Evolutionary conservation across 805 yeast species (phyloP).

Genomic region (Pichia scutulata): DNA sequence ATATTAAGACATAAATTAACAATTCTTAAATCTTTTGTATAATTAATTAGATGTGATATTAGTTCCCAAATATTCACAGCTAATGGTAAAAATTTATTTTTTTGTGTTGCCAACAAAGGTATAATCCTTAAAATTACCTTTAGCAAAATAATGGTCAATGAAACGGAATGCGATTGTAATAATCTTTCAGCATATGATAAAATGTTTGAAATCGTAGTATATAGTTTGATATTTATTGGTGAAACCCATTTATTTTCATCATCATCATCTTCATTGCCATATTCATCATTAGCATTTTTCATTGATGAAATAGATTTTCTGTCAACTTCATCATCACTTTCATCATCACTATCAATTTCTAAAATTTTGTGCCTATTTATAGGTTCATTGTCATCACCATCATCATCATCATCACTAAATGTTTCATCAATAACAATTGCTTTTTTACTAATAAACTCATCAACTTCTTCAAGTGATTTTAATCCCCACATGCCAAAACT

Average conservation of each 20-base stretch:
- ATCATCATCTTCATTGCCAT: slow-evolving; percentile 10
- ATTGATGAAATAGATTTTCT: slow-evolving; percentile 22
- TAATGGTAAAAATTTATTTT: slow-evolving; percentile 38
- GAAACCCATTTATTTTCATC: slow-evolving; percentile 51
- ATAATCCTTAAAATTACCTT: slow-evolving; percentile 36
- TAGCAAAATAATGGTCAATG: slow-evolving; percentile 49
- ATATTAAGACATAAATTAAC: slow-evolving; percentile 25
- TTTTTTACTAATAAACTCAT: slow-evolving; percentile 35
- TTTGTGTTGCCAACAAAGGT: slow-evolving; percentile 48
- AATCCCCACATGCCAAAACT: slow-evolving; percentile 56
- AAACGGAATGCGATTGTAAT: slow-evolving; percentile 44
- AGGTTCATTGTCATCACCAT: slow-evolving; percentile 13
- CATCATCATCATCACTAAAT: slow-evolving; percentile 12
- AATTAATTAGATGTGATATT: slow-evolving; percentile 19
- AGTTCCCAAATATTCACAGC: slow-evolving; percentile 50
- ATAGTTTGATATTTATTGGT: slow-evolving; percentile 54
- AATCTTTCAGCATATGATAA: slow-evolving; percentile 60
- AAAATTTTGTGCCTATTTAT: slow-evolving; percentile 18
- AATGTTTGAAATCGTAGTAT: slow-evolving; percentile 51
- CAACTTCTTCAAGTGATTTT: slow-evolving; percentile 34
- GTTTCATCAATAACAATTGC: slow-evolving; percentile 21
- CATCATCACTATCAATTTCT: slow-evolving; percentile 28
- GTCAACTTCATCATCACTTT: slow-evolving; percentile 30
- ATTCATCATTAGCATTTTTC: slow-evolving; percentile 7
- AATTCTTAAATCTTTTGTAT: slow-evolving; percentile 24